Conservation (phyloP, 768 basidiomycete genomes). For the Boletus rex-veris region DNA sequence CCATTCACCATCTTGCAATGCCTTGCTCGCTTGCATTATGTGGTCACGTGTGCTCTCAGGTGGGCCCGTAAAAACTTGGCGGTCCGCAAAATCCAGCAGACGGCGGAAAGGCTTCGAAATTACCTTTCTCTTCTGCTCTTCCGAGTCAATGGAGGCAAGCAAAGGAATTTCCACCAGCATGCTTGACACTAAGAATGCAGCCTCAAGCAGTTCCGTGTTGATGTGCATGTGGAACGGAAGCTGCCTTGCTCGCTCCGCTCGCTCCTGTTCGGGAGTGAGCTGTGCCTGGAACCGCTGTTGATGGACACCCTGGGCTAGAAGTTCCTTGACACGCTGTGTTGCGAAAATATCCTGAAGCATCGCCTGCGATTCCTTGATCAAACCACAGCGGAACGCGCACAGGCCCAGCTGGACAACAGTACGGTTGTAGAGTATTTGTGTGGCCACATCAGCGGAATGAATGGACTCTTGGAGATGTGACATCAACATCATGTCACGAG, state of each 20-base stretch:
- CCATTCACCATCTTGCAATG: constrained; percentile 96
- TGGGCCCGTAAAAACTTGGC: constrained; percentile 96
- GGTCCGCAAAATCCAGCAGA: constrained; percentile 92
- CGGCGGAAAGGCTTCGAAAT: constrained; percentile 97
- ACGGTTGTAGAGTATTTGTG: constrained; percentile 97
- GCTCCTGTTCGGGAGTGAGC: constrained; percentile 92
- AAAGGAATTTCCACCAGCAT: constrained; percentile 98
- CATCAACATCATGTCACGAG: constrained; percentile 98
- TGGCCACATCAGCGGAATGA: constrained; percentile 92
- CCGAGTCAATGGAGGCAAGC: constrained; percentile 89
- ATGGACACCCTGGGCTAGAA: constrained; percentile 95
- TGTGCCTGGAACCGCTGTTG: constrained; percentile 80
- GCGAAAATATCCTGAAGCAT: constrained; percentile 95
- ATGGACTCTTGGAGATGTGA: constrained; percentile 97
- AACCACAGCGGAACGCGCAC: constrained; percentile 92
- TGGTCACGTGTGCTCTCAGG: constrained; percentile 99
- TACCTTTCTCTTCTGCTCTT: constrained; percentile 88
- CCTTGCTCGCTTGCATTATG: constrained; percentile 98
- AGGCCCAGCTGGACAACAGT: constrained; percentile 96
- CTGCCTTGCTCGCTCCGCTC: constrained; percentile 91
- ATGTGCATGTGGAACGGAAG: constrained; percentile 99
- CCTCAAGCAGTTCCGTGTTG: constrained; percentile 96
- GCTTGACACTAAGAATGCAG: constrained; percentile 95
- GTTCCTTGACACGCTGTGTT: constrained; percentile 94
- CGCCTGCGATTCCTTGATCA: constrained; percentile 90